Evolutionary conservation across 2,329 filamentous ascomycete genomes (phyloP).

Genomic region (Fusarium chuoi): DNA sequence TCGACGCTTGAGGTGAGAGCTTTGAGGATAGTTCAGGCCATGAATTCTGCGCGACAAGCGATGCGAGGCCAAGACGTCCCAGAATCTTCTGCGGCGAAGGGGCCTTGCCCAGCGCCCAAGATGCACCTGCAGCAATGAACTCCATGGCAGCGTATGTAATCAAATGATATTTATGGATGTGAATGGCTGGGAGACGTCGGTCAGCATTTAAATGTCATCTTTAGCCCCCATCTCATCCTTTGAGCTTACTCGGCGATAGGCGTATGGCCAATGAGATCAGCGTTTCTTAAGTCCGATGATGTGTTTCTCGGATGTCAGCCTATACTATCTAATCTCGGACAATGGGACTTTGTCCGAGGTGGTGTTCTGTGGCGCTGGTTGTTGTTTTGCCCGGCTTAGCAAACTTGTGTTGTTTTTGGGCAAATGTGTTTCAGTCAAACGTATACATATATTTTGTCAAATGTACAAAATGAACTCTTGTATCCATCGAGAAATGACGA

Average conservation of each 20-base stretch:
- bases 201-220: not conserved
- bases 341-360: not conserved
- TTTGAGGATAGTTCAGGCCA: conserved; percentile 17
- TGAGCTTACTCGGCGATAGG: not conserved
- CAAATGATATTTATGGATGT: no score
- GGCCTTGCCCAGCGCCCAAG: conserved; percentile 9
- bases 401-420: not conserved
- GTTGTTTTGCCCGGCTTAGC: not conserved
- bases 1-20: conserved; percentile 17
- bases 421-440: no score
- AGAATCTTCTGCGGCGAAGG: conserved; percentile 11
- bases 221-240: not conserved
- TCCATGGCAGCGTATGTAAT: conserved; percentile 4
- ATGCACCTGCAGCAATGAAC: conserved; percentile 18
- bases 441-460: not conserved
- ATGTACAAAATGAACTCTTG: fast-evolving
- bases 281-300: not conserved
- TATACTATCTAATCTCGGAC: not conserved
- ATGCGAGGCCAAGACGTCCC: conserved; percentile 5
- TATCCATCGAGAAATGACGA: fast-evolving
- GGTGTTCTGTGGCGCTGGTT: not conserved
- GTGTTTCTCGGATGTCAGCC: not conserved
- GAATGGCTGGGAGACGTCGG: no score
- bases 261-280: not conserved
- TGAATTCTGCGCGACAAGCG: not conserved